These are phyloP conservation scores for Botrytis squamosa DNA, from an alignment of 2,329 filamentous ascomycete genomes.

Conservation along the genomic window DNA sequence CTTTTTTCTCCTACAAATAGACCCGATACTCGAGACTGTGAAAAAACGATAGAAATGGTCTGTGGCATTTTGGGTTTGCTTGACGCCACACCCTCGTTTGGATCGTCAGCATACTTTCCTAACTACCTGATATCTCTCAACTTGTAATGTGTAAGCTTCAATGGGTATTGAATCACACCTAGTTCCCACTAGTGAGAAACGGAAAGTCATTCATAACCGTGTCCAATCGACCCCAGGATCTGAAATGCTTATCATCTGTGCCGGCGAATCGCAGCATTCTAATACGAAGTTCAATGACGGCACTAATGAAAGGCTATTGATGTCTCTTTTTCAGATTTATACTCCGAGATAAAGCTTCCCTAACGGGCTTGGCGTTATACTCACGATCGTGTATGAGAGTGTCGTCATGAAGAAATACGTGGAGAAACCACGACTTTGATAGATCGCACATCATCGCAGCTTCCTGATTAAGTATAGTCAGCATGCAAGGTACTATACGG, in stretches of 20 bases:
- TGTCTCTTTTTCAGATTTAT: neutral
- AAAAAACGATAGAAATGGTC: too few relatives aligned
- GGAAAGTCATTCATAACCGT: neutral
- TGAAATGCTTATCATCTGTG: neutral
- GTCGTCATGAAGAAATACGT: neutral
- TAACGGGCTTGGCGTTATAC: neutral
- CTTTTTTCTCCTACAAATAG: neutral
- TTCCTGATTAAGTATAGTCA: constrained; percentile 19
- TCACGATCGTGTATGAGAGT: neutral
- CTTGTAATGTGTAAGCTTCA: neutral
- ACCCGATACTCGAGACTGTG: too few relatives aligned
- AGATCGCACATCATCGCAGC: constrained; percentile 1
- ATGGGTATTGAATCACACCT: neutral
- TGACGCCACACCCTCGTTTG: too few relatives aligned
- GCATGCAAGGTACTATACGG: constrained; percentile 8
- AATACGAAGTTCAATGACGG: neutral
- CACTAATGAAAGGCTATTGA: neutral
- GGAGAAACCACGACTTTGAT: constrained; percentile 1
- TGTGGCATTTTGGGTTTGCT: too few relatives aligned
- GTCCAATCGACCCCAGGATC: neutral
- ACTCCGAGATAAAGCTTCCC: constrained; percentile 1
- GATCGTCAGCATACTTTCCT: neutral
- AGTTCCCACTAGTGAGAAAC: neutral
- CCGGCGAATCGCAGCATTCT: neutral
- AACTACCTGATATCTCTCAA: neutral